Evolutionary conservation across 2,329 filamentous ascomycete species (phyloP).

Genomic region (Fusarium gaditjirri): DNA sequence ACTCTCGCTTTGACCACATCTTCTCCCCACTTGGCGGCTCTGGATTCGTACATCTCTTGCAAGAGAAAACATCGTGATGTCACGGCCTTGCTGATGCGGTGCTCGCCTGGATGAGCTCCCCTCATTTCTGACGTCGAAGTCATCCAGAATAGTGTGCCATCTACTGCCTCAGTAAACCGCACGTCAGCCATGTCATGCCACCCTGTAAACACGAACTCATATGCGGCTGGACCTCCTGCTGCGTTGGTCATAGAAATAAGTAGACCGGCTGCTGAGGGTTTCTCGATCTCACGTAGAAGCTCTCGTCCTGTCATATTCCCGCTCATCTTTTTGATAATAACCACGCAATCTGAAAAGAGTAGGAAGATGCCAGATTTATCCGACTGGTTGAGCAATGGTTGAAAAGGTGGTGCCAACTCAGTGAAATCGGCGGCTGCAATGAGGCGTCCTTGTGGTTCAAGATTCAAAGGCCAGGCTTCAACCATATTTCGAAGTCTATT

Average conservation of each 20-base stretch:
- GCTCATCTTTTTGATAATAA: slow-evolving; percentile 78
- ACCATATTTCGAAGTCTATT: slow-evolving; percentile 81
- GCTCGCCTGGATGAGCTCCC: slow-evolving; percentile 60
- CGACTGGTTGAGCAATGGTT: slow-evolving; percentile 52
- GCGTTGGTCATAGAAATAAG: slow-evolving; percentile 72
- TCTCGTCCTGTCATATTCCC: slow-evolving; percentile 77
- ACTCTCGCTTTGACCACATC: slow-evolving; percentile 88
- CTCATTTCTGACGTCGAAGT: slow-evolving; percentile 71
- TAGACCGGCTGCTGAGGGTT: slow-evolving; percentile 73
- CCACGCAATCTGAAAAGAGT: slow-evolving; percentile 83
- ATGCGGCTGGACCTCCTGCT: slow-evolving; percentile 68
- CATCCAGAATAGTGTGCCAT: slow-evolving; percentile 75
- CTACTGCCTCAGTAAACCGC: slow-evolving; percentile 76
- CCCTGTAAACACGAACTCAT: slow-evolving; percentile 80
- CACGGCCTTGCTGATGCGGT: slow-evolving; percentile 56
- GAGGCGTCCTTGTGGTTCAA: slow-evolving; percentile 80
- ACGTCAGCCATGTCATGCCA: slow-evolving; percentile 76
- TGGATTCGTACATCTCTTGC: slow-evolving; percentile 80
- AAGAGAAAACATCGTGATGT: slow-evolving; percentile 77
- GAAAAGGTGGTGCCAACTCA: slow-evolving; percentile 80
- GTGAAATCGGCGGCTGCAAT: slow-evolving; percentile 83
- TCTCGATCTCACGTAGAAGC: slow-evolving; percentile 85
- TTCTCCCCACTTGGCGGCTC: slow-evolving; percentile 80
- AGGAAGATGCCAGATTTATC: slow-evolving; percentile 77
- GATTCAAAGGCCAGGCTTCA: slow-evolving; percentile 77